Evolutionary conservation across 768 basidiomycete species (phyloP).

Genomic region (Fomitopsis pulvina): DNA sequence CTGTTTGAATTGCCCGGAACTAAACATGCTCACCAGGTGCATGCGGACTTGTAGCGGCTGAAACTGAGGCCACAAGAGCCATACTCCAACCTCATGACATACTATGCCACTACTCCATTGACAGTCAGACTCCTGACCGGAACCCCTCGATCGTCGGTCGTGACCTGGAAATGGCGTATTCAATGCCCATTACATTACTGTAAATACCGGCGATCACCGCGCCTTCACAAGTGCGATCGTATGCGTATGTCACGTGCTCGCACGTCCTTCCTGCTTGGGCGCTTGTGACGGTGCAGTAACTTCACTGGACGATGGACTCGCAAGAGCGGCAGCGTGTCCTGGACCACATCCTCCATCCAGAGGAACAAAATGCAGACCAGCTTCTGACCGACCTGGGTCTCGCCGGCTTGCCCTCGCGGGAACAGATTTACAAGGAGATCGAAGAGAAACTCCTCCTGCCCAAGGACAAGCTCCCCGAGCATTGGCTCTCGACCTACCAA

Average conservation of each 20-base stretch:
- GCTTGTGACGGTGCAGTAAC: not conserved
- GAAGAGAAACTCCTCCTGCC: constrained; percentile 74
- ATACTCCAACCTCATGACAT: no score
- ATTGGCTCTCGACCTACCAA: constrained; percentile 80
- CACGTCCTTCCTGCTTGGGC: not conserved
- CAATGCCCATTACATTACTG: no score
- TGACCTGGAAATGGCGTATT: no score
- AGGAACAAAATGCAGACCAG: constrained; percentile 29
- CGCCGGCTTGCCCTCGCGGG: constrained; percentile 45
- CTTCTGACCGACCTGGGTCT: constrained; percentile 56
- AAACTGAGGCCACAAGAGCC: no score
- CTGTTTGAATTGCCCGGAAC: no score
- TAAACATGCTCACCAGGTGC: no score
- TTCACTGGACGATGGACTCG: constrained; percentile 1
- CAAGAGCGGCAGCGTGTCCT: constrained; percentile 1
- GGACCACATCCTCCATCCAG: constrained; percentile 34
- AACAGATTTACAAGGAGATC: constrained; percentile 59
- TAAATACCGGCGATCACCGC: no score
- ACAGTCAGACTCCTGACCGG: no score
- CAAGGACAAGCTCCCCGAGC: constrained; percentile 52
- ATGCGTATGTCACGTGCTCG: not conserved
- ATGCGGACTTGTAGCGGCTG: no score
- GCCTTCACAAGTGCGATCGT: no score
- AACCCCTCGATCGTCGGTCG: no score
- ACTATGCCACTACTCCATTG: no score